Base-by-base conservation (phyloP, 176 grass and related monocot species). In the Rhynchospora breviuscula region DNA sequence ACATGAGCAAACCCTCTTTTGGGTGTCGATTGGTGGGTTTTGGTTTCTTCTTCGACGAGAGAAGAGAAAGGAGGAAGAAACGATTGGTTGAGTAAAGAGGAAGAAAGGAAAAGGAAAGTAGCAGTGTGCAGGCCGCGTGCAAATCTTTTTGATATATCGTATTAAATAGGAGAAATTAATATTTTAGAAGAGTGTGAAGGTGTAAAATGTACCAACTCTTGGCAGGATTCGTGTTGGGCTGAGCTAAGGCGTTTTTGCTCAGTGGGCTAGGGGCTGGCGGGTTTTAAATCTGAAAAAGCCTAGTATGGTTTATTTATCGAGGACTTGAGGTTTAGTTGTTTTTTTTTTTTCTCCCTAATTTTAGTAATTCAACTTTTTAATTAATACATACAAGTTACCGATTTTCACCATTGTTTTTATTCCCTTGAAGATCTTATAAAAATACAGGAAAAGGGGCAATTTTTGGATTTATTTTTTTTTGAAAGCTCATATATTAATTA, bases 1-100 rank as follows among this genome's bases (percentile, higher is more conserved):
- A 90, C 40, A 86, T 88, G 81, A 89, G 85, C 80, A 60, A 19
- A 62, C 51, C 63, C 78, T 61, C 51, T 69, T 40, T 84, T n/a
- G 61, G 1, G 56, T 84, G 10, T 23, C 35, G 35, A n/a, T 65
- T 48, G 59, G 79, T 66, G 29, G n/a, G 45, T 48, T 47, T 82
- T 51, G 44, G 3, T 40, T 82, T 82, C 19, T 48, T 22, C 58
- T 81, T 33, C 1, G 4, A 77, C 3, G 2, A 23, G 49, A 51
- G 8, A 73, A 71, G 18, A 18, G 69, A 73, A 45, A 48, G 45
- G 45, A 9, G 49, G 8, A 40, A 35, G 4, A 10, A 51, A 73
- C 45, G 69, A n/a, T 14, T 66, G 63, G 63, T 33, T 31, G 65
- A 68, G 59, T 62, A 62, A 8, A 62, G 59, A 62, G n/a, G 65